phyloP scores from a whole-genome alignment of 768 basidiomycete genomes.

The Leucosporidium yakuticum region DNA sequence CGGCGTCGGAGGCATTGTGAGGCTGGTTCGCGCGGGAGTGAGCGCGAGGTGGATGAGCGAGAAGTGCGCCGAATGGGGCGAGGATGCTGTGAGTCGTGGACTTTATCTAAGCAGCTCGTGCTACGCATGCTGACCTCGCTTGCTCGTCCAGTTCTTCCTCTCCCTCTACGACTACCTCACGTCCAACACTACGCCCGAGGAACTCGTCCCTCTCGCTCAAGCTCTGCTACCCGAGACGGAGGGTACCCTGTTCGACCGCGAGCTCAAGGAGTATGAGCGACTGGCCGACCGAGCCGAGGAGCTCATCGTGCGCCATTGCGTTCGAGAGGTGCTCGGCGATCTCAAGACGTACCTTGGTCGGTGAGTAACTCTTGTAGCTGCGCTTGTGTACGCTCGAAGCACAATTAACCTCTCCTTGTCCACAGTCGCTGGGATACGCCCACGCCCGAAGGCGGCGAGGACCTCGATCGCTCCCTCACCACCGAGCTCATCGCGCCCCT shows the following conservation, averaged over 20 bases:
- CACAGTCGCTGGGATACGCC: conserved; percentile 17
- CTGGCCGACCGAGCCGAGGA: conserved; percentile 70
- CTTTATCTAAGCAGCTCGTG: no score
- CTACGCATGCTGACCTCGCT: neutral
- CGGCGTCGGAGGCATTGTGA: conserved; percentile 74
- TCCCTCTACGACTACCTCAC: conserved; percentile 78
- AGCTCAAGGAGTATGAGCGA: conserved; percentile 59
- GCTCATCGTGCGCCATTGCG: conserved; percentile 76
- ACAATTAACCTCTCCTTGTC: neutral
- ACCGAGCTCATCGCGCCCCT: conserved; percentile 69
- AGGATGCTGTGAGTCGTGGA: conserved; percentile 67
- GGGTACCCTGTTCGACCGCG: conserved; percentile 61
- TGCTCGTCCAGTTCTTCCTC: conserved; percentile 72
- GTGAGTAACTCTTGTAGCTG: conserved; percentile 47
- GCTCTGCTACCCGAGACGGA: conserved; percentile 24
- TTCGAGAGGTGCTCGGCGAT: conserved; percentile 68
- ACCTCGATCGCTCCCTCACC: conserved; percentile 51
- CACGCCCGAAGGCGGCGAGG: neutral
- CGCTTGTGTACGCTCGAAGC: conserved; percentile 38
- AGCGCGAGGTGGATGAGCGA: conserved; percentile 68
- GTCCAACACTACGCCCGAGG: conserved; percentile 11
- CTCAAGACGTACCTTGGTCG: conserved; percentile 66
- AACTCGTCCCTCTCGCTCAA: conserved; percentile 14
- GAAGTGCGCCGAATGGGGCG: conserved; percentile 75
- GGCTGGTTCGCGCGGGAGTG: conserved; percentile 76